Evolutionary conservation across 331 rosid species (phyloP), one percentile per base, ranked within the genome.

Genomic region (Rhamnella rubrinervis): DNA sequence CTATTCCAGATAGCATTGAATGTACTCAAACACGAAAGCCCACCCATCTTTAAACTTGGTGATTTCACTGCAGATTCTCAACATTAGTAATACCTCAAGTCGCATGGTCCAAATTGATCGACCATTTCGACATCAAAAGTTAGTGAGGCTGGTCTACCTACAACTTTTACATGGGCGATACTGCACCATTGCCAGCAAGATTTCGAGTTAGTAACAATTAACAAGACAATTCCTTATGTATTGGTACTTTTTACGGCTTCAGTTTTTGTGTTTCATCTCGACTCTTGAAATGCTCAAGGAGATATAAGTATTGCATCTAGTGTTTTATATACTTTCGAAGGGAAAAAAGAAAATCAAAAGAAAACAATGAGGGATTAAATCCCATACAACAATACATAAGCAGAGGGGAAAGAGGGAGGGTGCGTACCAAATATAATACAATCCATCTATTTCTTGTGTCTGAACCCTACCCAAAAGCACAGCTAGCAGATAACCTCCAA

Each of bases 401-500:
- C 2, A 28, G 35, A 28, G 35, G 56, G 28, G 16, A n/a, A 23
- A 55, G 50, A 15, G 70, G 51, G 21, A 67, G 67, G 44, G 59
- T 8, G 38, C 16, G 17, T 16, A 87, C 96, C 96, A 85, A 74
- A 83, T 65, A 71, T 87, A 87, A 53, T 64, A 85, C 61, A 87
- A 61, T 59, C 80, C 72, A 68, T 89, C 89, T 26, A 46, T 74
- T 59, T 69, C 84, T 63, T 75, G 78, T 74, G 44, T 75, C 71
- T 86, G 90, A 70, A 77, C 80, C 74, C 89, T 82, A 46, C 92
- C 89, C 82, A 85, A 64, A 55, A 89, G 79, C 84, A 87, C 93
- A 55, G 87, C 85, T 37, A 67, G 82, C 74, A 87, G 53, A 60
- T 83, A 23, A 57, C 86, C 93, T 75, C 96, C 93, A 40, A 80